Conservation (phyloP, 164 flowering plant genomes). For the Protea cynaroides region DNA sequence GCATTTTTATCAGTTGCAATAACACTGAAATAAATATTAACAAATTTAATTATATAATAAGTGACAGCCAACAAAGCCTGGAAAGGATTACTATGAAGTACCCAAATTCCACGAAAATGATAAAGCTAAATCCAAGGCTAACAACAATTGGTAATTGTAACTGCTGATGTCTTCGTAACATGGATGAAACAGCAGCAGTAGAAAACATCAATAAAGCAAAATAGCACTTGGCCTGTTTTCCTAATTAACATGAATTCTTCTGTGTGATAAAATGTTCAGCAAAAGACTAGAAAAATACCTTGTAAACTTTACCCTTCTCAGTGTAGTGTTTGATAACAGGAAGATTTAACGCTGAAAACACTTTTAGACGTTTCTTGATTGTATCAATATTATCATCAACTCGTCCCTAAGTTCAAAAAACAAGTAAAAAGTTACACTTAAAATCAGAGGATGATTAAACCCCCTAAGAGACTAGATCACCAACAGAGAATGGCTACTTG, state of each 20-base stretch:
- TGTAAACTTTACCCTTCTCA: conserved; percentile 63
- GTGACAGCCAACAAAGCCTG: not conserved
- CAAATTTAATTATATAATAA: not conserved
- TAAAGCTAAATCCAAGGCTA: not conserved
- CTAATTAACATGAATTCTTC: too few relatives aligned
- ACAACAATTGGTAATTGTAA: not conserved
- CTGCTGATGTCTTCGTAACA: too few relatives aligned
- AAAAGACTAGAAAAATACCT: conserved; percentile 32
- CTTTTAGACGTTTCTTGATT: conserved; percentile 75
- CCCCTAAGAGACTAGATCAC: not conserved
- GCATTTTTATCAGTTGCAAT: conserved; percentile 6
- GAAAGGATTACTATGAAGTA: not conserved
- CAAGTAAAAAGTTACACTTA: not conserved
- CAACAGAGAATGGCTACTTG: conserved; percentile 7
- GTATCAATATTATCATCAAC: conserved; percentile 87
- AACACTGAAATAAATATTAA: not conserved
- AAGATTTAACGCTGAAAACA: conserved; percentile 51
- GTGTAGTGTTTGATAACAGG: conserved; percentile 79
- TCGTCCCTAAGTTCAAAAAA: conserved; percentile 55
- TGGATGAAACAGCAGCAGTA: too few relatives aligned
- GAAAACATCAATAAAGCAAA: too few relatives aligned
- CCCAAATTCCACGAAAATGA: not conserved
- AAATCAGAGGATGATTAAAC: not conserved
- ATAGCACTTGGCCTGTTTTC: too few relatives aligned
- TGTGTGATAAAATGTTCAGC: too few relatives aligned